Evolutionary conservation across 2,329 filamentous ascomycete genomes (phyloP), one percentile per base, ranked within the genome.

Genomic region (Stenocarpella maydis): DNA sequence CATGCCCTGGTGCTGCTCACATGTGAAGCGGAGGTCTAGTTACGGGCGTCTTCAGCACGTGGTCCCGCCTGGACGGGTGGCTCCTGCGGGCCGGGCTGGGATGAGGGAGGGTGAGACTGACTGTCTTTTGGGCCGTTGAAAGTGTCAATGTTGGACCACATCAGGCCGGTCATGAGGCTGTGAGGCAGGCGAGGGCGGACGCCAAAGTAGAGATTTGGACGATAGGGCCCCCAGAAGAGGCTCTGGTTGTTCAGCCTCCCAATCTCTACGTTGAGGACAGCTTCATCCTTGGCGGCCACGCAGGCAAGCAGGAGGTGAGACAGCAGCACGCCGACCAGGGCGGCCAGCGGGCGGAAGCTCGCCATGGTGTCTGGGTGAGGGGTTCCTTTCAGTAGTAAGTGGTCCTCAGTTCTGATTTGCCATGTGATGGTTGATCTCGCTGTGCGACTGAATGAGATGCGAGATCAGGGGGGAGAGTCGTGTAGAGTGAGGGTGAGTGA

Each of bases 221-320:
- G 89, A 82, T 98, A 99, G 1, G 96, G 94, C 0, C 96, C 96
- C 96, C 96, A 99, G 83, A 98, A 86, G 75, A 99, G 85, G 76
- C 92, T 95, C 77, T 97, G 87, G 80, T 98, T 97, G 76, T 88
- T 88, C 72, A 84, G 78, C 17, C 85, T 84, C 41, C 81, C 83
- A 71, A 87, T 80, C 75, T 88, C 85, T 71, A 78, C 79, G 52
- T 80, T 82, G 45, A 87, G 76, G 66, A 86, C 80, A 50, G 80
- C 79, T 72, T 75, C 78, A 70, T 74, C 76, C 28, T 74, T 72
- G n/a, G 70, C 73, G 15, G 73, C 58, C 5, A 55, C 65, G 60
- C 58, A 53, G 15, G 72, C 58, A 41, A 70, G 68, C 65, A 75
- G 60, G 50, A 71, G 69, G 65, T 72, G 73, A 69, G 74, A 73